Evolutionary conservation across 1,139 yeast genomes (phyloP), one percentile per base, ranked within the genome.

Genomic region (Hansenula lynferdii): DNA sequence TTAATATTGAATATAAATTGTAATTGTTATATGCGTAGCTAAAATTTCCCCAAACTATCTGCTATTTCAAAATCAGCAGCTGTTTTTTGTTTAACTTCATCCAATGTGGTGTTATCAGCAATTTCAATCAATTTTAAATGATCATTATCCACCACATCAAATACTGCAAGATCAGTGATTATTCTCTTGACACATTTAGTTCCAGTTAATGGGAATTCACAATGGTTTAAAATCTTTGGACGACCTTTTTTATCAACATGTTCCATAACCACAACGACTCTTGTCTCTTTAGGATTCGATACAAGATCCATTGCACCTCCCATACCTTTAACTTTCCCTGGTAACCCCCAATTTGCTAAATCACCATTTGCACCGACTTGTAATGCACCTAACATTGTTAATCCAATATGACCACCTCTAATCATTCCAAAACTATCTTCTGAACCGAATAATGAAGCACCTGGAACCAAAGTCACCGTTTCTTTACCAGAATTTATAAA

Each of bases 261-360:
- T 42, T 72, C 76, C 62, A 70, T 70, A 35, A 69, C 60, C 11
- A 70, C 72, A 31, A 72, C 70, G n/a, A 72, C 77, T 40, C 62
- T 55, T 9, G 77, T 71, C 35, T 64, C 56, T 24, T 55, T 50
- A 6, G 76, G 75, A 47, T 70, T 70, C 22, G 75, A 65, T 5
- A 70, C 77, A 17, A 72, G 60, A 50, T 72, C 77, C 77, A 72
- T 72, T 26, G 77, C 77, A n/a, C 77, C 77, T 23, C 77, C 77
- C 73, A 72, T 72, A 22, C 77, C 77, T 53, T 69, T 70, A 38
- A 72, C 67, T 49, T 64, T 60, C 16, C 75, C 75, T 5, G 77
- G 77, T 11, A 71, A 57, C 15, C 70, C 73, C 77, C 77, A 72
- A 53, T 72, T 72, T 33, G 77, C 77, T 29, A 72, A 58, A 42